Base-by-base conservation (phyloP, 2,329 filamentous ascomycete species). In the Dactylellina leptospora region DNA sequence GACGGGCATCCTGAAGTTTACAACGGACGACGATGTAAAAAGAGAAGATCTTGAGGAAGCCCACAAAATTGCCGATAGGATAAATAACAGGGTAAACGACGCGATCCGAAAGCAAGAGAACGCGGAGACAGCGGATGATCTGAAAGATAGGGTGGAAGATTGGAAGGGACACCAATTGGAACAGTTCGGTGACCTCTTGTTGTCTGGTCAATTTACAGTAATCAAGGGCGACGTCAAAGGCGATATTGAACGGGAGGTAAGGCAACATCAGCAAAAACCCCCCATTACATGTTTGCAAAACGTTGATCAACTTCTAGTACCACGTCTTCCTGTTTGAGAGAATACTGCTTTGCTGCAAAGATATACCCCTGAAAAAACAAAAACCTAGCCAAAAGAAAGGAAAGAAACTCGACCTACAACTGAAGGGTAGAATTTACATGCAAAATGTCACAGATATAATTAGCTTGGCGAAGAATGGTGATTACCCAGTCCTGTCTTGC, bases 361-460 rank as follows among this genome's bases (percentile, higher is more conserved):
- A 97, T 78, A 85, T 95, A 58, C 87, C 90, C 10, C 92, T 88
- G 79, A 97, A 97, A 82, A 93, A 91, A 78, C 88, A 87, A 76
- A 87, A 88, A 78, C 87, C 86, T 78, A 58, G 53, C 11, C 85
- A 84, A 3, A 82, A 80, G 4, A 55, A 51, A 33, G 91, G 88
- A 79, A 88, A 86, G 79, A 90, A 87, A 77, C 90, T 89, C 42
- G 96, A 93, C 80, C 84, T 97, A 73, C 93, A 97, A 80, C 85
- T 99, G 27, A 99, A 99, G 81, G 95, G 95, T 38, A 88, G 95
- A 55, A 99, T 99, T 77, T 97, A 97, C 82, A 97, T 99, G 93
- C 92, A 93, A 76, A 99, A 99, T 78, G 93, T 99, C 60, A 97
- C 93, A 38, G 92, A 97, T 79, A 89, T 96, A n/a, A 84, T 96